These are phyloP conservation scores for Petasospora rhodanensis DNA, from an alignment of 1,139 yeast species.

Conservation along the genomic window DNA sequence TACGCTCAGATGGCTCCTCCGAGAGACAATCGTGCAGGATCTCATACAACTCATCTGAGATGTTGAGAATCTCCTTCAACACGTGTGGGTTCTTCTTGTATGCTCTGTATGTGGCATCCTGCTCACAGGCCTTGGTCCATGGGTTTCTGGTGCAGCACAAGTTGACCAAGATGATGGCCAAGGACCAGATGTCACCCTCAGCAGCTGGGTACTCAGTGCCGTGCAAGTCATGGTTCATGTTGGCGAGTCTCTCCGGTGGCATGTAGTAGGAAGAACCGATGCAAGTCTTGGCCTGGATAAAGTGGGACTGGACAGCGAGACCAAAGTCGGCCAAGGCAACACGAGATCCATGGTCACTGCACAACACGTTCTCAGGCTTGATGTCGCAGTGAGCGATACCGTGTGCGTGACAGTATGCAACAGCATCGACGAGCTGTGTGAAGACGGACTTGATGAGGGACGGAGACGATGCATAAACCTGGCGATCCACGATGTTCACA, in stretches of 20 bases:
- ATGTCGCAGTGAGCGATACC: constrained; percentile 84
- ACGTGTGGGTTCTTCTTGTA: constrained; percentile 37
- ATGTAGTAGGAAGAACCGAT: constrained; percentile 87
- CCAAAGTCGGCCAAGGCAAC: constrained; percentile 83
- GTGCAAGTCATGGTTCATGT: constrained; percentile 31
- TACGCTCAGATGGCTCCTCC: constrained; percentile 62
- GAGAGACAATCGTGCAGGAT: constrained; percentile 53
- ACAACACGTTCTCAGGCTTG: constrained; percentile 84
- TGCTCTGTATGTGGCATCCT: constrained; percentile 52
- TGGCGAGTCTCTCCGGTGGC: constrained; percentile 82
- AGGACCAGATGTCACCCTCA: constrained; percentile 85
- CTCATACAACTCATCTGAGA: constrained; percentile 54
- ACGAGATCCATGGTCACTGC: constrained; percentile 54
- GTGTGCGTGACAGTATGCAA: constrained; percentile 61
- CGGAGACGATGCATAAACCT: constrained; percentile 46
- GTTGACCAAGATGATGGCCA: constrained; percentile 77
- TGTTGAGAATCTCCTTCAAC: constrained; percentile 41
- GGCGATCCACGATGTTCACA: constrained; percentile 67
- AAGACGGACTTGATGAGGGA: constrained; percentile 65
- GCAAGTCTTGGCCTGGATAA: constrained; percentile 67
- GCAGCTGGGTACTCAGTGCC: constrained; percentile 46
- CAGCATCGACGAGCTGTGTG: constrained; percentile 68
- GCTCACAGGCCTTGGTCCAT: constrained; percentile 76
- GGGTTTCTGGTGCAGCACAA: constrained; percentile 84
- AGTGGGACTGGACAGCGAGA: constrained; percentile 58